These are phyloP conservation scores for Phialophora verrucosa DNA, from an alignment of 2,329 filamentous ascomycete genomes.

Conservation along the genomic window DNA sequence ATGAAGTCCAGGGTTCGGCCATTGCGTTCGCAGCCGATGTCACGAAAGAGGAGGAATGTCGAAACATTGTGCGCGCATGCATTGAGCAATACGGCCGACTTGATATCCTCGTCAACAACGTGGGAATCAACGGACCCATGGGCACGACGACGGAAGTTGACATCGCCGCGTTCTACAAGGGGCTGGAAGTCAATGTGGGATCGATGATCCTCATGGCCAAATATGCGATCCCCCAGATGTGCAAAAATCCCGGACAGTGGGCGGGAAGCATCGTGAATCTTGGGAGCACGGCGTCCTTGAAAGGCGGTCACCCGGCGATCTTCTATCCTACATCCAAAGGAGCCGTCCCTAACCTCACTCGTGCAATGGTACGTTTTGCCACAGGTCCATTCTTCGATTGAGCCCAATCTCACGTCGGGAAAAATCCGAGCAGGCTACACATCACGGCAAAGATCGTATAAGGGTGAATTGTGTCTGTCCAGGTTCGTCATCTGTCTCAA, in stretches of 20 bases:
- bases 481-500: constrained; percentile 46
- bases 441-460: constrained; percentile 58
- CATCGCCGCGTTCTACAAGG: constrained; percentile 61
- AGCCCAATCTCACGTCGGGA: background rate
- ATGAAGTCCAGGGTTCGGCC: constrained; percentile 35
- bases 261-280: constrained; percentile 62
- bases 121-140: constrained; percentile 57
- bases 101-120: background rate
- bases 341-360: constrained; percentile 61
- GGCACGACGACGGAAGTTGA: constrained; percentile 67
- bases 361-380: constrained; percentile 52
- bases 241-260: constrained; percentile 54
- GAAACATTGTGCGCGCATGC: background rate
- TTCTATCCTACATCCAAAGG: constrained; percentile 62
- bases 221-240: constrained; percentile 66
- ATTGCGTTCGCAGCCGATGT: background rate
- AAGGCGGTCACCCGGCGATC: constrained; percentile 58
- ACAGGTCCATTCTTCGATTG: background rate
- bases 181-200: constrained; percentile 66
- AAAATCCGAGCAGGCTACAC: constrained; percentile 47
- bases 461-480: constrained; percentile 64
- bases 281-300: constrained; percentile 64
- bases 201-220: constrained; percentile 70
- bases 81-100: background rate
- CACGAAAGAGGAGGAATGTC: background rate